Percentiles rank a stretch among this genome's conserved stretches.
Evolutionary conservation across 139 green algal genomes (phyloP).

Genomic region (Asterochloris sp.): DNA sequence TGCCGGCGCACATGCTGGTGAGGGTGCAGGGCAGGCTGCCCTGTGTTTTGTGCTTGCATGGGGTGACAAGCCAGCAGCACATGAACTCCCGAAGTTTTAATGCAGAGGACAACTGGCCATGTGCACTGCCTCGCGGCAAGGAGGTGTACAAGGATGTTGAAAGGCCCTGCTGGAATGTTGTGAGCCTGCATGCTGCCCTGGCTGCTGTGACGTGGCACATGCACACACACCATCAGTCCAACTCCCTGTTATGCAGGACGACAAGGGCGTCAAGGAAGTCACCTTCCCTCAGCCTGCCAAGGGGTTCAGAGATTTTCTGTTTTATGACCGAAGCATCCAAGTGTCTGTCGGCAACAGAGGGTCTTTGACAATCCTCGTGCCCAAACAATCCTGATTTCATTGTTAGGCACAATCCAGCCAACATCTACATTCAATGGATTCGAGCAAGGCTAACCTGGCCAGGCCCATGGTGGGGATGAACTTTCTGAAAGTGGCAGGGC

Average conservation of each 20-base stretch:
- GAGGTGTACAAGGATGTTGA: background rate
- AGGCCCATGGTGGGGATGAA: no score
- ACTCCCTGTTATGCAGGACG: background rate
- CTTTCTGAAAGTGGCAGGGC: no score
- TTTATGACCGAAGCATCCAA: slow-evolving; percentile 1
- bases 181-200: background rate
- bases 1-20: background rate
- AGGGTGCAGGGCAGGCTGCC: background rate
- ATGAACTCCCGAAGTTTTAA: background rate
- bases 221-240: background rate
- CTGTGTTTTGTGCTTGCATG: background rate
- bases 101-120: background rate
- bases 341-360: slow-evolving; percentile 6
- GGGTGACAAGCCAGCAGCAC: no score
- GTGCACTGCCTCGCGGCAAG: background rate
- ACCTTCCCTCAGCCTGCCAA: slow-evolving; percentile 11
- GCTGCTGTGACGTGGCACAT: background rate
- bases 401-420: no score
- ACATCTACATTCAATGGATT: no score
- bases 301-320: slow-evolving; percentile 9
- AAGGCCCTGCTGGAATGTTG: background rate
- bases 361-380: background rate
- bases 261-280: background rate
- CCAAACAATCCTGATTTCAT: background rate
- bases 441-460: no score